These are phyloP conservation scores for Thalassiosira livingstoniorum DNA, from an alignment of 352 stramenopile genomes.

Conservation along the genomic window DNA sequence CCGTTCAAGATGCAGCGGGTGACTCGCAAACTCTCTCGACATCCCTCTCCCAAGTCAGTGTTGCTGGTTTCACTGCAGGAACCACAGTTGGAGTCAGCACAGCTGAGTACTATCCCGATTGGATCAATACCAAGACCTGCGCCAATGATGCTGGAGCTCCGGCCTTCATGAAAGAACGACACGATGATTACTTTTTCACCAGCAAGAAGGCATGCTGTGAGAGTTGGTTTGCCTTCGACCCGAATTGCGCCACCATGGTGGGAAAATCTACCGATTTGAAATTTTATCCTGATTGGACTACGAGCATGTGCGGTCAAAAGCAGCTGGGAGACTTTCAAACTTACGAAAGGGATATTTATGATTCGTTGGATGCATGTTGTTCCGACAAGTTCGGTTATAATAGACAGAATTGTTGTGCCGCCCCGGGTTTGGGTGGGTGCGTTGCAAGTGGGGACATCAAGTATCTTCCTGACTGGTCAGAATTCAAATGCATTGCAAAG, in stretches of 20 bases:
- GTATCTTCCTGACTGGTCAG: constrained; percentile 31
- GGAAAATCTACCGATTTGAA: background rate
- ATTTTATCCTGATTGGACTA: constrained; percentile 10
- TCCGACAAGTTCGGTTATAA: constrained; percentile 22
- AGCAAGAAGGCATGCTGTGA: constrained; percentile 25
- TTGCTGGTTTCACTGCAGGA: constrained; percentile 20
- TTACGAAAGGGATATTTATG: constrained; percentile 21
- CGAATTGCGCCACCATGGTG: background rate
- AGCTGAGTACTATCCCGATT: constrained; percentile 38
- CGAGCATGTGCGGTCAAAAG: constrained; percentile 12
- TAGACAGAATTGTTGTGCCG: constrained; percentile 17
- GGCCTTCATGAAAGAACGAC: constrained; percentile 19
- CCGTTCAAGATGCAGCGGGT: background rate
- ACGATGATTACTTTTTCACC: constrained; percentile 20
- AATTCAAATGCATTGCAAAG: constrained; percentile 13
- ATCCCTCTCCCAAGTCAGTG: background rate
- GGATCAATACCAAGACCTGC: constrained; percentile 4
- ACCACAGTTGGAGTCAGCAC: constrained; percentile 18
- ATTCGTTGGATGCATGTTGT: constrained; percentile 30
- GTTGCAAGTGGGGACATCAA: constrained; percentile 4
- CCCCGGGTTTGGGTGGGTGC: constrained; percentile 34
- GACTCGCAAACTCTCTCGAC: background rate
- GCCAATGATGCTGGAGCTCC: constrained; percentile 28
- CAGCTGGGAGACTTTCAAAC: constrained; percentile 6
- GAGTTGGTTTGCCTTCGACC: constrained; percentile 17